Evolutionary conservation across 2,329 filamentous ascomycete species (phyloP).

Genomic region (Metarhizium robertsii): DNA sequence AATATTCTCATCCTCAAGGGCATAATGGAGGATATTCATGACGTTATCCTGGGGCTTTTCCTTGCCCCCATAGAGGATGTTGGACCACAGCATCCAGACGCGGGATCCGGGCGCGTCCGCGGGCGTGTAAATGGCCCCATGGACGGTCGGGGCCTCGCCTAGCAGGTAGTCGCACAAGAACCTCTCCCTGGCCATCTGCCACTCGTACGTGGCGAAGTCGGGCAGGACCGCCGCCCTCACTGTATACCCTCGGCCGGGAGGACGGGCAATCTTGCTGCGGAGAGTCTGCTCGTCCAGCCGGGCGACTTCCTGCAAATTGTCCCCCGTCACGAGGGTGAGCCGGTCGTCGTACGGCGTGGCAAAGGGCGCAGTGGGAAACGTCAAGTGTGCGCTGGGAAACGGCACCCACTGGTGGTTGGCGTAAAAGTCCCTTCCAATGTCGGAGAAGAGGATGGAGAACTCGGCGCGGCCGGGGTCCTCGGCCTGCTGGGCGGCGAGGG

Average conservation of each 20-base stretch:
- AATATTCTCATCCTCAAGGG: slow-evolving; percentile 45
- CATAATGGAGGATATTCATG: slow-evolving; percentile 59
- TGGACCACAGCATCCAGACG: slow-evolving; percentile 68
- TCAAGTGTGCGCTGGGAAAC: slow-evolving; percentile 64
- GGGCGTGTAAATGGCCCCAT: slow-evolving; percentile 59
- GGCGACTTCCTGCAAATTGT: slow-evolving; percentile 54
- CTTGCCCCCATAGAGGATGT: slow-evolving; percentile 52
- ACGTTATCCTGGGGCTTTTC: slow-evolving; percentile 51
- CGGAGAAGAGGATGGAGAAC: slow-evolving; percentile 78
- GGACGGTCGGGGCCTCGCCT: slow-evolving; percentile 44
- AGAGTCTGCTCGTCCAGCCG: slow-evolving; percentile 55
- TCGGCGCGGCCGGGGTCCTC: slow-evolving; percentile 25
- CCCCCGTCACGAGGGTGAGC: slow-evolving; percentile 40
- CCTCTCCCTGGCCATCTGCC: slow-evolving; percentile 66
- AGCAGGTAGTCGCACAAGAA: slow-evolving; percentile 62
- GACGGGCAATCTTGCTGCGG: slow-evolving; percentile 36
- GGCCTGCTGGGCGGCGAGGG: slow-evolving; percentile 21
- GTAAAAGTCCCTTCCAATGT: slow-evolving; percentile 81
- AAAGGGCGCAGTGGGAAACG: slow-evolving; percentile 32
- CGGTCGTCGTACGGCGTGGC: slow-evolving; percentile 15
- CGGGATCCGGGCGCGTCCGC: slow-evolving; percentile 36
- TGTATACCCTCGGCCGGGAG: slow-evolving; percentile 12
- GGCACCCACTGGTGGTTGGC: slow-evolving; percentile 66
- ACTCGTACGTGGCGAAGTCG: slow-evolving; percentile 32
- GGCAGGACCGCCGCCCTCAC: slow-evolving; percentile 24